Percentiles rank a stretch among this genome's conserved stretches.
phyloP scores from a whole-genome alignment of 768 basidiomycete genomes.

The Gymnopilus junonius region DNA sequence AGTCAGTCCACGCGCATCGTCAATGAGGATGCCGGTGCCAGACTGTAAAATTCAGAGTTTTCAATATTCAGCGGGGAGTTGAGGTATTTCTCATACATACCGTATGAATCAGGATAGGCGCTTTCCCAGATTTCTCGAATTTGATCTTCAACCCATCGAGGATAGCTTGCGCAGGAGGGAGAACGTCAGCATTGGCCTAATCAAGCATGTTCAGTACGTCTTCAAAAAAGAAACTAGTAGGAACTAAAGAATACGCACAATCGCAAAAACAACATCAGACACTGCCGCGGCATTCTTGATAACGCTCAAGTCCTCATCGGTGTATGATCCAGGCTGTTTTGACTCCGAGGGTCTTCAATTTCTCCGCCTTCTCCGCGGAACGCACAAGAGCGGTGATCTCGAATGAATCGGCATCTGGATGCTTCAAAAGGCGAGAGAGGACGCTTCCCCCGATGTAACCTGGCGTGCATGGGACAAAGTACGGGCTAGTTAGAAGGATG shows the following conservation, averaged over 20 bases:
- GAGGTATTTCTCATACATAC: constrained; percentile 39
- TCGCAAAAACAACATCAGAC: constrained; percentile 41
- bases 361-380: constrained; percentile 45
- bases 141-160: constrained; percentile 53
- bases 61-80: not conserved
- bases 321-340: constrained; percentile 47
- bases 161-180: constrained; percentile 46
- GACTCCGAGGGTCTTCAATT: constrained; percentile 39
- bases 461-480: too few relatives aligned
- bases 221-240: not conserved
- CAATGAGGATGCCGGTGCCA: constrained; percentile 39
- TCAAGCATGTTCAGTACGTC: not conserved
- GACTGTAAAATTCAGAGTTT: not conserved
- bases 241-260: constrained; percentile 13
- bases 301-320: constrained; percentile 34
- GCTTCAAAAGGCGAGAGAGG: constrained; percentile 43
- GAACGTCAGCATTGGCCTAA: constrained; percentile 45
- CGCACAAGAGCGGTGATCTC: constrained; percentile 51
- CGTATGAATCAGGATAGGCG: constrained; percentile 58
- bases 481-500: too few relatives aligned
- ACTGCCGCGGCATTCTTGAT: constrained; percentile 45
- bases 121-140: constrained; percentile 41
- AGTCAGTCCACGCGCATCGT: constrained; percentile 41
- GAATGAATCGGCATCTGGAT: constrained; percentile 35
- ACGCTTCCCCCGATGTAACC: constrained; percentile 58